Base-by-base conservation (phyloP, 2,329 filamentous ascomycete genomes). In the Leptoxyphium fumago region DNA sequence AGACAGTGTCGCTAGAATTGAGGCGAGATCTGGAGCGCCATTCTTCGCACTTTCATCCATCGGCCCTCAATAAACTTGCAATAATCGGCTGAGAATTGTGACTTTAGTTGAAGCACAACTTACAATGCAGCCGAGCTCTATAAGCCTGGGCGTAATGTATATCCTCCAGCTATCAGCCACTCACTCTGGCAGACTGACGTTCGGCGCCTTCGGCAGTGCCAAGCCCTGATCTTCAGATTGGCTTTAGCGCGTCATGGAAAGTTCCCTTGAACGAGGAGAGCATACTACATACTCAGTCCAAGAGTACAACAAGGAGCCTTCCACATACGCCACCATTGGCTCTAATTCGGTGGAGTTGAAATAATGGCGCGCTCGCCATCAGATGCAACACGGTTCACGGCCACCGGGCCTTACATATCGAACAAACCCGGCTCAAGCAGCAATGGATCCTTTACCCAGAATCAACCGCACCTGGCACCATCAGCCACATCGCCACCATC, bases 371-470 rank as follows among this genome's bases (percentile, higher is more conserved):
- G 82, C 60, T 84, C 77, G 65, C 79, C 83, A 61, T 77, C 76
- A 55, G 84, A 88, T 62, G 84, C 84, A 52, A 91, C 84, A 56
- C 80, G 83, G 59, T 91, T 84, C 64, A 84, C 80, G 13, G 68
- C 78, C 21, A 82, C 77, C 14, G 77, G 73, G 48, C 78, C 78
- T 30, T 82, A 86, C 65, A 83, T 82, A 54, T 73, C 73, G 51
- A 76, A 77, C 52, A 83, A 82, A 60, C 63, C 71, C 38, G 61
- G 65, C 32, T 42, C 47, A 36, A 38, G 43, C 38, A 61, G 59
- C 34, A 54, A 48, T 39, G 56, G 60, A 15, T 40, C 38, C 38
- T 18, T 28, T 10, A 14, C 38, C 13, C 38, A 40, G 18, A 40
- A 40, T 18, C 38, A 13, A 18, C 17, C 34, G 13, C 13, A 38